These are phyloP conservation scores for Colletotrichum sp. DNA, from an alignment of 2,329 filamentous ascomycete species.

Conservation along the genomic window DNA sequence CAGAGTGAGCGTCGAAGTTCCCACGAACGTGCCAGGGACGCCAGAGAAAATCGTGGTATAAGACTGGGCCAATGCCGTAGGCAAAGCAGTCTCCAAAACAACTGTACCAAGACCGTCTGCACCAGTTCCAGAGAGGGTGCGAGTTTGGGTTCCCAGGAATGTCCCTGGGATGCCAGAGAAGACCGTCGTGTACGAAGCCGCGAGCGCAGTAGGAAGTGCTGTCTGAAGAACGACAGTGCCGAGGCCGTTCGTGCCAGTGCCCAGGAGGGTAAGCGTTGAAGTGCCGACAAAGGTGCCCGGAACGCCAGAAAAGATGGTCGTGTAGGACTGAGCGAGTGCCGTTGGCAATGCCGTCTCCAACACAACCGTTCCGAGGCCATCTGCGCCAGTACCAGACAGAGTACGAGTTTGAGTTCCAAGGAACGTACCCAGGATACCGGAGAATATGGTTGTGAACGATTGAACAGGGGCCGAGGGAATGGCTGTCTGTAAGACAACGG, in stretches of 20 bases:
- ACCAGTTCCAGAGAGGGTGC: background rate
- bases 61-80: background rate
- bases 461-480: background rate
- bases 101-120: background rate
- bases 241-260: background rate
- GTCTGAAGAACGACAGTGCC: background rate
- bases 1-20: slow-evolving; percentile 1
- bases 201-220: background rate
- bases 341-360: slow-evolving; percentile 3
- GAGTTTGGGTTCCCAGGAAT: background rate
- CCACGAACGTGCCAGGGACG: background rate
- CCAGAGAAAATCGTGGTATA: slow-evolving; percentile 4
- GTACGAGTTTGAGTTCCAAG: background rate
- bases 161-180: background rate
- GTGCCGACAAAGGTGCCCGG: background rate
- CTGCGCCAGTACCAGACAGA: background rate
- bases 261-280: background rate
- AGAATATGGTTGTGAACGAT: slow-evolving; percentile 1
- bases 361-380: background rate
- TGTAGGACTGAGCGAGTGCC: background rate
- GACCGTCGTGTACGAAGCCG: background rate
- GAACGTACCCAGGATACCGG: background rate
- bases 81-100: background rate
- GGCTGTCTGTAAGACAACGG: background rate
- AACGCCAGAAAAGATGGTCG: background rate